Percentiles rank a stretch among this genome's conserved stretches.
These are phyloP conservation scores for Boechera stricta DNA, from an alignment of 345 rosid genomes.

Conservation along the genomic window DNA sequence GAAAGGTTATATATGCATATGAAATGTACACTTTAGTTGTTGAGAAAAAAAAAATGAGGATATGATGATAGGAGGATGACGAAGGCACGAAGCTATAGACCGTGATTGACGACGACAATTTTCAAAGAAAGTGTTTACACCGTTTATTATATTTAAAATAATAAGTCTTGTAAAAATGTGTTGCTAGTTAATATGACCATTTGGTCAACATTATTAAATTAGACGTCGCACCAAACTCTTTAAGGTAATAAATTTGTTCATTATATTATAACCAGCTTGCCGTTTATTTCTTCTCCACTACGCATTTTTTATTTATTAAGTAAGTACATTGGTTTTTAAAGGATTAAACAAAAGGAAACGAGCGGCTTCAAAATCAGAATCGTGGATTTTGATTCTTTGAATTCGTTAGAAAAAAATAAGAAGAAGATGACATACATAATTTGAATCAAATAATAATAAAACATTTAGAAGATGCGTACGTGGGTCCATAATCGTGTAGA, in stretches of 20 bases:
- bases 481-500: constrained; percentile 26
- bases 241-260: constrained; percentile 40
- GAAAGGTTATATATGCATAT: constrained; percentile 22
- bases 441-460: not conserved
- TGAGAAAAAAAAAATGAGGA: constrained; percentile 20
- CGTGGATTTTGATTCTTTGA: constrained; percentile 39
- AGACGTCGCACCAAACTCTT: constrained; percentile 46
- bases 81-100: constrained; percentile 25
- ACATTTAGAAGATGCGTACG: not conserved
- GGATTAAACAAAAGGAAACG: constrained; percentile 17
- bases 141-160: not conserved
- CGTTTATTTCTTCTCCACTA: constrained; percentile 33
- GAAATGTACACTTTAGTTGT: constrained; percentile 41
- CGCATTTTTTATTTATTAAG: constrained; percentile 8
- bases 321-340: constrained; percentile 1
- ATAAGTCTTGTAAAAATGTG: constrained; percentile 20
- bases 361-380: constrained; percentile 33
- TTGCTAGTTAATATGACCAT: constrained; percentile 21
- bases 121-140: constrained; percentile 21
- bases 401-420: not conserved
- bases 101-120: constrained; percentile 37
- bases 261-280: constrained; percentile 25
- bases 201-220: constrained; percentile 43
- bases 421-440: not conserved
- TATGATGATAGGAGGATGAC: constrained; percentile 34